These are phyloP conservation scores for Pseudocercospora pini-densiflorae DNA, from an alignment of 2,329 filamentous ascomycete genomes.

Conservation along the genomic window DNA sequence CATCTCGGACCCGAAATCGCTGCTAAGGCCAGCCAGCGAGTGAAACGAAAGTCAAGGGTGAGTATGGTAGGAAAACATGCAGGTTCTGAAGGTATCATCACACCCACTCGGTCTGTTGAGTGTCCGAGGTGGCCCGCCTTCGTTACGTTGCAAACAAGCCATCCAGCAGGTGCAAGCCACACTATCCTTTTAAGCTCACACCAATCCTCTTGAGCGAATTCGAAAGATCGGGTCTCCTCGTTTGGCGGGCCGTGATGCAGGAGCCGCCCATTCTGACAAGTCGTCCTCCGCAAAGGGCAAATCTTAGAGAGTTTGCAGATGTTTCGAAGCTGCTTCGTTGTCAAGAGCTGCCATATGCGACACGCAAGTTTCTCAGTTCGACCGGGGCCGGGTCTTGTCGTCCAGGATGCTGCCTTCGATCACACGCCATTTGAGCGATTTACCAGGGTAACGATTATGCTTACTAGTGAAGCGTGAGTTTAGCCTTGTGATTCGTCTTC, in stretches of 20 bases:
- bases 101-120: neutral
- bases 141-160: neutral
- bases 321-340: neutral
- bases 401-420: neutral
- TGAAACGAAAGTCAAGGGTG: neutral
- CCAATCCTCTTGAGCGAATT: neutral
- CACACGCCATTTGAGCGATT: conserved; percentile 4
- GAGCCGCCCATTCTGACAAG: neutral
- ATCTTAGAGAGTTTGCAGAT: neutral
- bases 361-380: neutral
- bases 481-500: neutral
- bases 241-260: neutral
- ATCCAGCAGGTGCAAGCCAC: neutral
- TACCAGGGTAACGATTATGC: conserved; percentile 1
- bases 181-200: conserved; percentile 6
- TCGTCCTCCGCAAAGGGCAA: neutral
- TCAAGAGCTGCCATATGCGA: neutral
- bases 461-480: conserved; percentile 1
- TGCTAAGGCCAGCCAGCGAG: neutral
- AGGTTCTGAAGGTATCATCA: neutral
- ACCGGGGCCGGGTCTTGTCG: neutral
- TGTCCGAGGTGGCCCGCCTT: neutral
- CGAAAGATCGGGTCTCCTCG: neutral
- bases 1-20: neutral
- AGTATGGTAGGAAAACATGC: neutral